Base-by-base conservation (phyloP, 2,329 filamentous ascomycete species). In the Coleophoma cylindrospora region DNA sequence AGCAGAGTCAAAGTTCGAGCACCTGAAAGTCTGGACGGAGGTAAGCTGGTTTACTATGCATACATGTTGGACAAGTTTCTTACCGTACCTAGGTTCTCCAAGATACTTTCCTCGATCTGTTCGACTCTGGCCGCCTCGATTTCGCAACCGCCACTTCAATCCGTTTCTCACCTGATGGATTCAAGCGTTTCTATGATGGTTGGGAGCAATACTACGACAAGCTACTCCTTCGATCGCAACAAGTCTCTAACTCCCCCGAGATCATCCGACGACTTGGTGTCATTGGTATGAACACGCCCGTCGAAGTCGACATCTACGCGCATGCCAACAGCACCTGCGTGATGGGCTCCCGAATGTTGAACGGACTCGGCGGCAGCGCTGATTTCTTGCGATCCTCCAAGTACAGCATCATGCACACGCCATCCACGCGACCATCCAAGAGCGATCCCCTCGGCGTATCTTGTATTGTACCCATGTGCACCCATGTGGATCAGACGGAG, bases 201-300 rank as follows among this genome's bases (percentile, higher is more conserved):
- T 95, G 87, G 86, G 86, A 92, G 58, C 66, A 73, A 36, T 95
- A 95, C 70, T 76, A 86, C 45, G 78, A 86, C 65, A 92, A 91
- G 74, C 81, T 95, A 3, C 85, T 95, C 50, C 83, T 95, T 44
- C 87, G 91, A 55, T 85, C 85, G n/a, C 90, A 95, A 73, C 82
- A 88, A 66, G 87, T 95, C 10, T 91, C 87, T 63, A 95, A 95
- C 77, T 87, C 84, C 3, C 90, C 90, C 52, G 90, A 95, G 71
- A 91, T 95, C 71, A 95, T 95, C 73, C 83, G 89, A 49, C 81
- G 90, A 22, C 76, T 95, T 1, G 90, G 90, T 54, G 84, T 91
- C 58, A 95, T 96, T 61, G 90, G 89, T 67, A 95, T 95, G 90
- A 95, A 95, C 78, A 95, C 90, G 0, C 90, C 90, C 19, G 89